Percentiles rank a stretch among this genome's conserved stretches.
These are phyloP conservation scores for Chlorella sp. DNA, from an alignment of 139 green algal genomes.

Conservation along the genomic window DNA sequence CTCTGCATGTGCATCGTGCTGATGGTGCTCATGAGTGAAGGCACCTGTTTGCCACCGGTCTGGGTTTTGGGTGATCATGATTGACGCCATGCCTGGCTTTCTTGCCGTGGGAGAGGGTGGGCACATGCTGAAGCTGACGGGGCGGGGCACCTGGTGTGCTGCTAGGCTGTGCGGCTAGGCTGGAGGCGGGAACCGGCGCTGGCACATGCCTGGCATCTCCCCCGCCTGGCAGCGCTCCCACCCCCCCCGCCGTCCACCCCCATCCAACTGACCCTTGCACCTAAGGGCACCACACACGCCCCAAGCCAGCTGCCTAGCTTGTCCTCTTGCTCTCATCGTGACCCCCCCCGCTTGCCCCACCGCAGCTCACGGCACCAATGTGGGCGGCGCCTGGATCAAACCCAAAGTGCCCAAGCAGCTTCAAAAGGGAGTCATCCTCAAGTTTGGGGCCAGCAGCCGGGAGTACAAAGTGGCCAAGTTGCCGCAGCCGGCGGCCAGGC, in stretches of 20 bases:
- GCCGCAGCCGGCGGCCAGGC: neutral
- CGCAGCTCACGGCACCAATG: conserved; percentile 78
- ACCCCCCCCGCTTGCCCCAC: neutral
- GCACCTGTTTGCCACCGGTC: conserved; percentile 68
- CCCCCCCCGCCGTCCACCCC: too few relatives aligned
- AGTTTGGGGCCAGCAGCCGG: conserved; percentile 67
- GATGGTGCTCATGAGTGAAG: conserved; percentile 59
- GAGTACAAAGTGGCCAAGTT: conserved; percentile 19
- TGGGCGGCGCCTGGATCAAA: conserved; percentile 77
- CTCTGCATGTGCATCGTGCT: conserved; percentile 74
- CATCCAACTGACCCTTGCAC: neutral
- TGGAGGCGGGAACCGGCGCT: neutral
- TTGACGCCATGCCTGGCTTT: neutral
- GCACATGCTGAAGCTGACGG: neutral
- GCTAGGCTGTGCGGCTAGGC: neutral
- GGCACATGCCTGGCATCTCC: neutral
- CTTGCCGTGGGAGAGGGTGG: neutral
- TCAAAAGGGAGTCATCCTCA: conserved; percentile 49
- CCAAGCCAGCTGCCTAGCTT: neutral
- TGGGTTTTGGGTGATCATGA: conserved; percentile 68
- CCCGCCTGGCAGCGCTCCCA: neutral
- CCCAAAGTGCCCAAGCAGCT: conserved; percentile 61
- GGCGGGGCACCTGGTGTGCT: neutral
- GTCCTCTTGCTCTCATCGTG: neutral
- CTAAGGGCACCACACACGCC: too few relatives aligned